Conservation (phyloP, 139 green algal species). For the Pleodorina starrii region DNA sequence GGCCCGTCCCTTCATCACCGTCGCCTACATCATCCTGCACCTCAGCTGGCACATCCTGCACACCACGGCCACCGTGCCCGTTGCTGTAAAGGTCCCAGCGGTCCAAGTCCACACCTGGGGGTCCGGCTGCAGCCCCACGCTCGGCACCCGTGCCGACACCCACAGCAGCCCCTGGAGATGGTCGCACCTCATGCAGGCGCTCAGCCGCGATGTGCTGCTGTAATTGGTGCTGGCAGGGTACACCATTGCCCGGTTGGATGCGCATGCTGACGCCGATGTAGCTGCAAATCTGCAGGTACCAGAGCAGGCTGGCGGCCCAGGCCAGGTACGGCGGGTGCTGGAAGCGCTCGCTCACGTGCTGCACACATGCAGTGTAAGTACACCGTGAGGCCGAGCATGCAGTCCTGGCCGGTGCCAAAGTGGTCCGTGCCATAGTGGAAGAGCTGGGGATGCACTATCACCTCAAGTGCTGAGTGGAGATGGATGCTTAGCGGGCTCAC, state of each 20-base stretch:
- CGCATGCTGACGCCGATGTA: not conserved
- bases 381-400: not conserved
- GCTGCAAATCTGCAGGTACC: conserved; percentile 3
- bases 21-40: not conserved
- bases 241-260: not conserved
- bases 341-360: not conserved
- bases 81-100: not conserved
- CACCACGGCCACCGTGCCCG: too few species aligned
- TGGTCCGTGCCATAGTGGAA: not conserved
- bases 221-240: not conserved
- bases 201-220: not conserved
- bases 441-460: not conserved
- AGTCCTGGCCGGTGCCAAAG: not conserved
- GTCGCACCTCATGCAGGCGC: not conserved
- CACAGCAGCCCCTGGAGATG: not conserved
- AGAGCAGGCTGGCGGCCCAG: not conserved
- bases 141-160: not conserved
- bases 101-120: not conserved
- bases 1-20: not conserved
- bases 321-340: conserved; percentile 18
- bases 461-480: not conserved
- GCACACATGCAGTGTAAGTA: conserved; percentile 1
- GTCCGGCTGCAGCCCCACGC: not conserved
- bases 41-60: not conserved
- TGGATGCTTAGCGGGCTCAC: conserved; percentile 6